Percentiles rank a stretch among this genome's conserved stretches.
Evolutionary conservation across 441 rosid genomes (phyloP).

Genomic region (Corymbia calophylla): DNA sequence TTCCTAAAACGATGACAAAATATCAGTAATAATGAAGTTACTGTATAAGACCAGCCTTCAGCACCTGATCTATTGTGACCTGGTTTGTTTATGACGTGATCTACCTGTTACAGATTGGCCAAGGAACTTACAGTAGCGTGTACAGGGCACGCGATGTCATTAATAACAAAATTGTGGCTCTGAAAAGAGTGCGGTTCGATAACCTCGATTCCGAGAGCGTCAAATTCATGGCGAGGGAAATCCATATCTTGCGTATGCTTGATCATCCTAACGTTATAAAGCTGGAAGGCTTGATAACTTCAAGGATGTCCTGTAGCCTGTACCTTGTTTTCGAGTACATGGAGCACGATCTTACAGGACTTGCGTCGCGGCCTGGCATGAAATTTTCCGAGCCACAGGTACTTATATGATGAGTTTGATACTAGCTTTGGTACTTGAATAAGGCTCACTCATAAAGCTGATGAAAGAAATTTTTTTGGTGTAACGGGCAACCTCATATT

Average conservation of each 20-base stretch:
- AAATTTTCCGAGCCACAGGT: conserved; percentile 94
- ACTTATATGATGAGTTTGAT: not conserved
- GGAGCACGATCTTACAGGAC: conserved; percentile 98
- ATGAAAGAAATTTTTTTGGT: not conserved
- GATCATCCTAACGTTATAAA: conserved; percentile 89
- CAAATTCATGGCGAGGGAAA: conserved; percentile 94
- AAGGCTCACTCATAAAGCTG: not conserved
- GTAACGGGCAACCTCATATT: not conserved
- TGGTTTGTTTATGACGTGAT: not conserved
- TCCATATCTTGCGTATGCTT: conserved; percentile 60
- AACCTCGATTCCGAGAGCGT: conserved; percentile 73
- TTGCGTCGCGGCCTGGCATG: conserved; percentile 64
- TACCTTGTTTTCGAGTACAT: conserved; percentile 95
- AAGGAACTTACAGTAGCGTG: conserved; percentile 95
- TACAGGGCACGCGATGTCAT: conserved; percentile 76
- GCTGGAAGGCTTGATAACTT: conserved; percentile 81
- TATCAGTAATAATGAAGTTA: not conserved
- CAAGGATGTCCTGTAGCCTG: conserved; percentile 58
- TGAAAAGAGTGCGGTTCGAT: conserved; percentile 81
- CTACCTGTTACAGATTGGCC: conserved; percentile 72
- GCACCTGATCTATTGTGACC: not conserved
- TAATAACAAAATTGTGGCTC: conserved; percentile 63
- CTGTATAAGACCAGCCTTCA: not conserved
- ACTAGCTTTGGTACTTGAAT: not conserved
- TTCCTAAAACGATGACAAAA: not conserved